Base-by-base conservation (phyloP, 83 land plant species). In the Isoetes engelmannii region DNA sequence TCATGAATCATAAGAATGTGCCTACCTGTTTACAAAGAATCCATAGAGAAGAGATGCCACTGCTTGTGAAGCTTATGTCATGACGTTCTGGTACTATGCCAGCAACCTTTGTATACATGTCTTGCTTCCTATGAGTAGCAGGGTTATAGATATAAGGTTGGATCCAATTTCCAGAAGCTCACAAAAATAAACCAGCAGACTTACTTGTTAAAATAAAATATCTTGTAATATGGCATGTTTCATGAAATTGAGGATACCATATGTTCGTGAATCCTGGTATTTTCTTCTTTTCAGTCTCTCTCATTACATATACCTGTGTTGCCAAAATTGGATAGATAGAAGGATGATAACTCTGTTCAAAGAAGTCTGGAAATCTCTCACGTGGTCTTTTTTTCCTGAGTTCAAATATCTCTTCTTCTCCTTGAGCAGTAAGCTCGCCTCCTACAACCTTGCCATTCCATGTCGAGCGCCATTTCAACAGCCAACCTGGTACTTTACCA, bases 201-300 rank as follows among this genome's bases (percentile, higher is more conserved):
- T 28, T 28, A 28, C 37, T 28, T 28, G 0, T 28, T 28, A 28
- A 28, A 28, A 0, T 28, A 28, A 3, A 64, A 4, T 47, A 89
- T 95, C 92, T 92, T 87, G 75, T 92, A 44, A 79, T 87, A 66
- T 80, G 72, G 77, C 97, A 92, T 46, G 81, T 74, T 19, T 92
- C 95, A 74, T 75, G 79, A 75, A 92, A 92, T 51, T 95, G 81
- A 58, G 89, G 81, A 70, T 85, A 74, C 89, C 97, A 81, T 87
- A 78, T 21, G 86, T 84, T 74, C 86, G 81, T 69, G 84, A 89
- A 45, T 92, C 95, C 45, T 78, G n/a, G n/a, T n/a, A n/a, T n/a
- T 28, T 28, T 28, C 37, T 28, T 28, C 37, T 28, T 28, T 28
- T 28, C 37, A 28, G 37, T 28, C 37, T 28, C 37, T 2, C 37